Base-by-base conservation (phyloP, 331 rosid species). In the Phaseolus coccineus region DNA sequence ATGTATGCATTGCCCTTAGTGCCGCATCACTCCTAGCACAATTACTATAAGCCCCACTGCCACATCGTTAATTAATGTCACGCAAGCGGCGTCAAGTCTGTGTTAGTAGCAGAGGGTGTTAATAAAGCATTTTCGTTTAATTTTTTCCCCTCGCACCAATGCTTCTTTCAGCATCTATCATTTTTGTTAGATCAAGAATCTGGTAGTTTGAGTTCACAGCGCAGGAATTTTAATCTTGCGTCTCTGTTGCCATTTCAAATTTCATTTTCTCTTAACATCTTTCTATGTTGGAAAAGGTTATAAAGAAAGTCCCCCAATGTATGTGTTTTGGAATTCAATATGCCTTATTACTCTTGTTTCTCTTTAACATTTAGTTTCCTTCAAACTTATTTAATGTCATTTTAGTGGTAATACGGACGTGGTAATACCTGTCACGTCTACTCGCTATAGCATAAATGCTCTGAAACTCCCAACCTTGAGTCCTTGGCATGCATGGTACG, bases 401-500 rank as follows among this genome's bases (percentile, higher is more conserved):
- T 4, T 81, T 97, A 94, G 98, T 86, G 97, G 97, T 28, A 96
- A 94, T 52, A 92, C 97, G 42, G 97, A 94, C 53, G 14, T 89
- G 0, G 67, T 94, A 51, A 55, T 94, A 79, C 98, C 98, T 2
- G 85, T 89, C 65, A 91, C 97, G 81, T 88, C 98, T 50, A 89
- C 97, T 67, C 93, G 98, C 64, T 82, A 85, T 63, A 91, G 91
- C 85, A 86, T 91, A 56, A 87, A 89, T 42, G 90, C 97, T 73
- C 95, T 92, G 71, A 68, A 85, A 59, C 97, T 92, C 82, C 79
- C 97, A 31, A 88, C 90, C 6, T 74, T 76, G 11, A 71, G 85
- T 15, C 91, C 89, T 40, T 94, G 98, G 98, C 86, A 76, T 35
- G 81, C 98, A 71, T 94, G 98, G 95, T 94, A 94, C 11, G 89